These are phyloP conservation scores for Cucumis melo DNA, from an alignment of 306 rosid species.

Conservation along the genomic window DNA sequence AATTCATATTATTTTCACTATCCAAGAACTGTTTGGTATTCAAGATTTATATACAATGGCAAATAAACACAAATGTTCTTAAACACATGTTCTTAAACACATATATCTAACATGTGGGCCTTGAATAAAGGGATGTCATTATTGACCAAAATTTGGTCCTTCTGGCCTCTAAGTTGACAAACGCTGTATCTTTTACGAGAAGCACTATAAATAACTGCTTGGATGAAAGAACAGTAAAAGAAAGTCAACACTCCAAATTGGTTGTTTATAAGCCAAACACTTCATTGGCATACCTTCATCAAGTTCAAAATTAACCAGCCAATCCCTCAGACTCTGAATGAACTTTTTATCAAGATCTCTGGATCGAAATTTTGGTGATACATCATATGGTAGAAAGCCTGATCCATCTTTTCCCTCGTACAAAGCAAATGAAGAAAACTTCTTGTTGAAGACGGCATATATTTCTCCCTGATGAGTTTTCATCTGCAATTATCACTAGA, in stretches of 20 bases:
- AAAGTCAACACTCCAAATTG: background rate
- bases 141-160: background rate
- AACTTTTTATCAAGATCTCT: conserved; percentile 21
- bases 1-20: background rate
- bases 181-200: background rate
- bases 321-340: conserved; percentile 37
- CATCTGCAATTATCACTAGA: conserved; percentile 27
- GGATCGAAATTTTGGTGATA: conserved; percentile 20
- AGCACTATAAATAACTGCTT: background rate
- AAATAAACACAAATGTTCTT: background rate
- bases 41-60: background rate
- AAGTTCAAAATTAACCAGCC: conserved; percentile 28
- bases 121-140: background rate
- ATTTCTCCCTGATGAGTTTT: conserved; percentile 15
- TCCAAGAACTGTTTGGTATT: background rate
- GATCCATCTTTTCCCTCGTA: conserved; percentile 29
- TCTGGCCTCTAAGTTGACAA: background rate
- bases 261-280: background rate
- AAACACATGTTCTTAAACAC: background rate
- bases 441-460: conserved; percentile 36
- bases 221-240: background rate
- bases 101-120: background rate
- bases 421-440: conserved; percentile 46
- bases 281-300: conserved; percentile 34
- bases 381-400: conserved; percentile 36